Conservation (phyloP, 2,329 filamentous ascomycete genomes). For the Hymenoscyphus fraxineus region DNA sequence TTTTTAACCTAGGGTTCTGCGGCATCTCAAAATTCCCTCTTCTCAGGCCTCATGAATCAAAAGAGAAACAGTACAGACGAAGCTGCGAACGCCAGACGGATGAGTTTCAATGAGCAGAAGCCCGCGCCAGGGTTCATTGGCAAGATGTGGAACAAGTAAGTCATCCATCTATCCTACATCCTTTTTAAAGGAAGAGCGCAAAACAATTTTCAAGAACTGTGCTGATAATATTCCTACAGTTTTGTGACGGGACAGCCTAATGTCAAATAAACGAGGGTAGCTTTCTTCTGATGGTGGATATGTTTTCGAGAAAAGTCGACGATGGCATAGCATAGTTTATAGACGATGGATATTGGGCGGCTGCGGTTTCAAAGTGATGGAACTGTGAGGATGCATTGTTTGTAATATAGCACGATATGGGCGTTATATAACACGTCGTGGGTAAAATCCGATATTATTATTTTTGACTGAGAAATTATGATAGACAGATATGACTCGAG, state of each 20-base stretch:
- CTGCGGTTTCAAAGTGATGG: neutral
- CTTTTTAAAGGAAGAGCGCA: neutral
- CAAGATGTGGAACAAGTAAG: conserved; percentile 35
- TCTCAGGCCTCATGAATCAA: conserved; percentile 40
- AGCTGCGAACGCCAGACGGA: conserved; percentile 35
- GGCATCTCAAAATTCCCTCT: conserved; percentile 26
- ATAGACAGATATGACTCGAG: too few relatives aligned
- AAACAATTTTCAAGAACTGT: neutral
- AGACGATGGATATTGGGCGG: neutral
- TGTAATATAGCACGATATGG: neutral
- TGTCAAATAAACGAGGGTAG: too few relatives aligned
- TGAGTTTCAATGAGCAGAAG: conserved; percentile 44
- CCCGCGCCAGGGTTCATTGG: conserved; percentile 36
- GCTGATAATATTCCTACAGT: conserved; percentile 8
- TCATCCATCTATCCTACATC: neutral
- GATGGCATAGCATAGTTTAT: neutral
- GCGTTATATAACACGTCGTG: too few relatives aligned
- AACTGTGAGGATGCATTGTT: neutral
- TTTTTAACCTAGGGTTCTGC: neutral
- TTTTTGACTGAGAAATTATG: too few relatives aligned
- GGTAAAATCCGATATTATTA: too few relatives aligned
- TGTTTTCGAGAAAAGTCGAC: neutral
- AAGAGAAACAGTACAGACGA: conserved; percentile 42
- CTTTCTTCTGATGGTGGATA: neutral
- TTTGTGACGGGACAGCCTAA: conserved; percentile 17